Base-by-base conservation (phyloP, 2,329 filamentous ascomycete genomes). In the Phoma herbarum region DNA sequence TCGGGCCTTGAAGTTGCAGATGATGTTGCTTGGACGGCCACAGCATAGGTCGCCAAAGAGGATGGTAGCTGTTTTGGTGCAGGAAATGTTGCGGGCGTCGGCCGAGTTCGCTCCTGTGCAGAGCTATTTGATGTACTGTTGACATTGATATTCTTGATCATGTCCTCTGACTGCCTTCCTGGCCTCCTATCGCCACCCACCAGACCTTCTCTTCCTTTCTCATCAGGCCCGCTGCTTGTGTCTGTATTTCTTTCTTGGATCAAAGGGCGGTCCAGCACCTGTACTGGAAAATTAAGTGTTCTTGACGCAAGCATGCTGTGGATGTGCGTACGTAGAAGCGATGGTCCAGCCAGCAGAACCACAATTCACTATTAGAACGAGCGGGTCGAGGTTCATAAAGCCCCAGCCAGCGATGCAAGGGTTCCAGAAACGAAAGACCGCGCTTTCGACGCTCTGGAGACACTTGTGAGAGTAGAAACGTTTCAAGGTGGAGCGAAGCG, bases 301-400 rank as follows among this genome's bases (percentile, higher is more conserved):
- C 22, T 28, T 52, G 52, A 29, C 23, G 47, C 25, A 33, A 28
- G 28, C 57, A 60, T 60, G 35, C 46, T 60, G 29, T 42, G 20
- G 12, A 43, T n/a, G 23, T 37, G 23, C n/a, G 22, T 39, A 35
- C 49, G 51, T 47, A 22, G 16, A 55, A 31, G 57, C 31, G 46
- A 46, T 55, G 41, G 26, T 55, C 33, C 52, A 41, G 57, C 57
- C 57, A 60, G 57, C 57, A 56, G 37, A 56, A 60, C 47, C 42
- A 60, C 47, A 31, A 39, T 11, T 33, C n/a, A 31, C 35, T 2
- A 26, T 48, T n/a, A 41, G 23, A 29, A 37, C n/a, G 23, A 52
- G 52, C 42, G n/a, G 37, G n/a, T 39, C 18, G 23, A 43, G 5
- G 29, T 29, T 52, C 35, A 52, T 52, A 55, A 60, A 47, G 23